Percentiles rank a stretch among this genome's conserved stretches.
These are phyloP conservation scores for Gnomoniopsis sp. DNA, from an alignment of 2,329 filamentous ascomycete genomes.

Conservation along the genomic window DNA sequence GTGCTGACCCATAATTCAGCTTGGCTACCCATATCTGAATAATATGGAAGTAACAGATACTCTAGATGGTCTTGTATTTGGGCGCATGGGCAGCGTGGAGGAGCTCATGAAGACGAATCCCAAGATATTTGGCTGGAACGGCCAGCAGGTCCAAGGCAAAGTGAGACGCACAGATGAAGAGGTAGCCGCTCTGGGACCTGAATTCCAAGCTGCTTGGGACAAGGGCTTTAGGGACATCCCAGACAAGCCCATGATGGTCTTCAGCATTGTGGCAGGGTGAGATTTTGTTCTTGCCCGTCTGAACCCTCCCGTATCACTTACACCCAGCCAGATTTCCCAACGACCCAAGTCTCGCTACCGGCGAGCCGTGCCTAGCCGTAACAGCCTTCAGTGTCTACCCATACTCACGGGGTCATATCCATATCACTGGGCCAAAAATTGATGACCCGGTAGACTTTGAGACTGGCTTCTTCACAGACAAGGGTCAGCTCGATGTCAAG, in stretches of 20 bases:
- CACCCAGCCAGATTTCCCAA: not conserved
- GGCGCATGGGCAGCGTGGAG: not conserved
- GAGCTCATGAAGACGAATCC: constrained; percentile 19
- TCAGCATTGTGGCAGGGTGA: constrained; percentile 3
- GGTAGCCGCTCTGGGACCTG: constrained; percentile 19
- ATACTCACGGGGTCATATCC: constrained; percentile 24
- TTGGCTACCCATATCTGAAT: not conserved
- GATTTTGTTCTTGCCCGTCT: not conserved
- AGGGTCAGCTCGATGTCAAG: constrained; percentile 43
- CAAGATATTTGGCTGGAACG: constrained; percentile 23
- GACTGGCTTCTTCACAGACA: constrained; percentile 46
- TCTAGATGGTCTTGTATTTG: not conserved
- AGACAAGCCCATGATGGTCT: constrained; percentile 21
- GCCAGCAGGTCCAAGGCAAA: constrained; percentile 20
- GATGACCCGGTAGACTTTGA: constrained; percentile 45
- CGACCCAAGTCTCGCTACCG: not conserved
- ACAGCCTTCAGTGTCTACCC: not conserved
- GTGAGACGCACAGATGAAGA: constrained; percentile 22
- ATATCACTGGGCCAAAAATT: constrained; percentile 40
- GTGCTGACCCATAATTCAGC: too few relatives aligned
- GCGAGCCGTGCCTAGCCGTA: not conserved
- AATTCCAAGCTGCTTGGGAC: constrained; percentile 21
- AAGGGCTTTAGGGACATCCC: constrained; percentile 20
- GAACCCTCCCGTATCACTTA: not conserved
- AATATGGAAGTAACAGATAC: not conserved